Conservation (phyloP, 2,329 filamentous ascomycete genomes). For the Fusarium gaditjirri region DNA sequence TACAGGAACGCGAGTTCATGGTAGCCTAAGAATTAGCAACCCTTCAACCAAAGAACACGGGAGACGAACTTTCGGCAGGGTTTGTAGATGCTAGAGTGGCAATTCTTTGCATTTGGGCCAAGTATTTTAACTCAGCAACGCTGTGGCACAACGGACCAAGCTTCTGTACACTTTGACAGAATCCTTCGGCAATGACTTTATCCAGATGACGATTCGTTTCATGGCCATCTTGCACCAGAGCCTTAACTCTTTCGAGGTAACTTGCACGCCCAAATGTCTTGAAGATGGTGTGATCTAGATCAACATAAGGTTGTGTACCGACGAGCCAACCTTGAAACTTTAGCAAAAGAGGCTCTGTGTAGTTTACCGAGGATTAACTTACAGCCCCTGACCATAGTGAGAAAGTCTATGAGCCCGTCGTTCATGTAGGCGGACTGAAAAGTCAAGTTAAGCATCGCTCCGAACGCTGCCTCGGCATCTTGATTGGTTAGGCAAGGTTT, state of each 20-base stretch:
- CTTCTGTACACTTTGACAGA: conserved; percentile 43
- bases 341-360: neutral
- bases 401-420: conserved; percentile 54
- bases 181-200: conserved; percentile 38
- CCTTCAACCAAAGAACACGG: accelerated
- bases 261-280: conserved; percentile 41
- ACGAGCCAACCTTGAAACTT: conserved; percentile 42
- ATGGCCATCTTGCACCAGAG: conserved; percentile 28
- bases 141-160: conserved; percentile 48
- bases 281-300: conserved; percentile 41
- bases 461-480: conserved; percentile 53
- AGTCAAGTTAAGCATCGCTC: conserved; percentile 49
- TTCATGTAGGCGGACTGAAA: conserved; percentile 54
- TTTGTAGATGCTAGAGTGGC: conserved; percentile 41
- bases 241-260: conserved; percentile 44
- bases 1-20: conserved; percentile 45
- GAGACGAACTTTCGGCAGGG: conserved; percentile 44
- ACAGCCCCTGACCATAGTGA: conserved; percentile 54
- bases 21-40: conserved; percentile 39
- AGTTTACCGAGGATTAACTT: conserved; percentile 14
- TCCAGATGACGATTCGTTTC: conserved; percentile 26
- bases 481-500: conserved; percentile 41
- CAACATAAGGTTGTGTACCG: conserved; percentile 29
- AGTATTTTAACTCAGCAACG: conserved; percentile 45
- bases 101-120: conserved; percentile 47